Evolutionary conservation across 129 eudicot species (phyloP), one percentile per base, ranked within the genome.

Genomic region (Centrapalus pauciflorus): DNA sequence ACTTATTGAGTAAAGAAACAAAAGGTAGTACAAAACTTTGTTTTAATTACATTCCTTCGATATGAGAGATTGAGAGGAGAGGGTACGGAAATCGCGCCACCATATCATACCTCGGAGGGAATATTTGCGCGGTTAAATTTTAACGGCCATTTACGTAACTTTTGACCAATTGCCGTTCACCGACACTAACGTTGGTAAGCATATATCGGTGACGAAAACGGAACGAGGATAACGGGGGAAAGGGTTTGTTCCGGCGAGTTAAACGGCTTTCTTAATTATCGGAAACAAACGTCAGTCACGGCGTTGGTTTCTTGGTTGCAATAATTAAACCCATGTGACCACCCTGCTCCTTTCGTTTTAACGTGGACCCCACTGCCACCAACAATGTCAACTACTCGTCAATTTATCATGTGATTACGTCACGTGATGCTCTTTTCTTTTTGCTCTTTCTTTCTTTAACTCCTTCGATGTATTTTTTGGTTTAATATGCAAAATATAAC

Each of bases 301-400:
- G 28, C 50, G 73, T 64, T 43, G 5, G 67, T 30, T 55, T 74
- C 79, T 57, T 58, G 54, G 43, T 45, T 23, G 79, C 74, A 66
- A 75, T 75, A 32, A 75, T 65, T 74, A 66, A 57, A 58, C 55
- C 79, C 79, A 75, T 75, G 79, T 75, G 79, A 74, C 28, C 4
- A 10, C 24, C 64, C 35, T 74, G 46, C 35, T 14, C 32, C 46
- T 12, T 45, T 25, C 32, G 16, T 21, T 6, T 7, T 46, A 7
- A 3, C 41, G 17, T 55, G 26, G 73, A 55, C 4, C 62, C 79
- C 55, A 66, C 55, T 1, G 0, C 54, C 17, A 55, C 43, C 71
- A 17, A 23, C 37, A 45, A 23, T 56, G 60, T 74, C 74, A 75
- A 75, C 79, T 2, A 66, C 79, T 28, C 71, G 46, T 57, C 61